A percentile compares a stretch with the other conserved stretches of the same genome.
Evolutionary conservation across 352 stramenopile species (phyloP).

Genomic region (Phytophthora palmivora): DNA sequence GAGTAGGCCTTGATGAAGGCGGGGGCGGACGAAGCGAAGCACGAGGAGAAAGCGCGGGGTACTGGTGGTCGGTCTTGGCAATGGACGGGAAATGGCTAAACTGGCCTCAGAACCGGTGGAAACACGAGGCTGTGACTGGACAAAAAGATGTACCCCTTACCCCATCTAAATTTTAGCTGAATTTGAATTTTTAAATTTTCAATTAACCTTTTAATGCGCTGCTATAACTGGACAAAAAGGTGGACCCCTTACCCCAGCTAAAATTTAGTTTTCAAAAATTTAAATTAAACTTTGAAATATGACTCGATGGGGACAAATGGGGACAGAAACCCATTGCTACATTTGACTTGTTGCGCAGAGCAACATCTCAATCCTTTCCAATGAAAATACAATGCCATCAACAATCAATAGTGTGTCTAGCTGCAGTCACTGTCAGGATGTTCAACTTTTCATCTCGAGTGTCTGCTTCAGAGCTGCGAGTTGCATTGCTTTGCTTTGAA

Average conservation of each 20-base stretch:
- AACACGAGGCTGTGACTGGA: conserved; percentile 1
- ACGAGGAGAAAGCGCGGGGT: conserved; percentile 4
- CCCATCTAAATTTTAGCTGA: not conserved
- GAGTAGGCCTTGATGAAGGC: conserved; percentile 10
- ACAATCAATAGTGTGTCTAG: too few species aligned
- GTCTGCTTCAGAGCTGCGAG: conserved; percentile 20
- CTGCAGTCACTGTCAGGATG: not conserved
- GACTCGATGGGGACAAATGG: too few species aligned
- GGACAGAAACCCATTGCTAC: too few species aligned
- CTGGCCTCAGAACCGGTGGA: conserved; percentile 15
- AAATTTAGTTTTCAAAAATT: too few species aligned
- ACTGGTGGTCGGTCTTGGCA: conserved; percentile 2
- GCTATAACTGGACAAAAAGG: too few species aligned
- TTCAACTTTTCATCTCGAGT: conserved; percentile 3
- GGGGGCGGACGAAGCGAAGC: not conserved
- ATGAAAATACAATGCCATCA: too few species aligned
- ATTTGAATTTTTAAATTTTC: too few species aligned
- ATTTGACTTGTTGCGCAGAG: too few species aligned
- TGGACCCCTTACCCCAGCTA: too few species aligned
- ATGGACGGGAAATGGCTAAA: conserved; percentile 20
- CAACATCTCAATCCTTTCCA: too few species aligned
- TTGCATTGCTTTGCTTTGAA: conserved; percentile 45
- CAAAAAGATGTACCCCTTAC: not conserved
- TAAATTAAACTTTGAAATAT: too few species aligned
- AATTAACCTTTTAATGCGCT: too few species aligned